A percentile compares a stretch with the other conserved stretches of the same genome.
Evolutionary conservation across 192 early-diverging fungal genomes (phyloP).

Genomic region (Linnemannia hyalina): DNA sequence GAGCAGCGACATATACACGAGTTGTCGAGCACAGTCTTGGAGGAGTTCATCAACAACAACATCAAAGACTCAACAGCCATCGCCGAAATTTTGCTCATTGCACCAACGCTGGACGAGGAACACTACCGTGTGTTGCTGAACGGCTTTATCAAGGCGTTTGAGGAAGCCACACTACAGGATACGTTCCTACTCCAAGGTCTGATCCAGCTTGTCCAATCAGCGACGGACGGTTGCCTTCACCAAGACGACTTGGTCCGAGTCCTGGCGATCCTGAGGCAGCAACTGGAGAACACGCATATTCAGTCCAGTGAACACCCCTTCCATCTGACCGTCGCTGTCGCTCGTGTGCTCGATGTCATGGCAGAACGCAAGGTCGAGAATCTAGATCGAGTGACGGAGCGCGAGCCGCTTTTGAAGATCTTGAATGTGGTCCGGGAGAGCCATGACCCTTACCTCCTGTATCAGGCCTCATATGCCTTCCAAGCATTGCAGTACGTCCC

Average conservation of each 20-base stretch:
- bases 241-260: conserved; percentile 1
- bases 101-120: conserved; percentile 6
- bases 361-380: conserved; percentile 9
- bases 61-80: conserved; percentile 12
- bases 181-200: background rate
- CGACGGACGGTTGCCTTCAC: background rate
- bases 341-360: conserved; percentile 17
- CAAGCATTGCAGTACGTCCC: conserved; percentile 22
- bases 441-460: conserved; percentile 11
- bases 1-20: background rate
- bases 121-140: background rate
- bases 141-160: background rate
- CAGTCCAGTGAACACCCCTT: background rate
- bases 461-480: conserved; percentile 15
- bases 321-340: conserved; percentile 9
- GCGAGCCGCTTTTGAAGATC: background rate
- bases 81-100: conserved; percentile 7
- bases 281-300: background rate
- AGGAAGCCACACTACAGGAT: background rate
- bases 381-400: conserved; percentile 1
- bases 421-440: background rate
- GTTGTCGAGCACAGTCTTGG: background rate
- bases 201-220: background rate
- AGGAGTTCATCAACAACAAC: conserved; percentile 1
- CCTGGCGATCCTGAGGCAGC: background rate